Conservation (phyloP, 805 yeast genomes). For the Lachancea nothofagi region DNA sequence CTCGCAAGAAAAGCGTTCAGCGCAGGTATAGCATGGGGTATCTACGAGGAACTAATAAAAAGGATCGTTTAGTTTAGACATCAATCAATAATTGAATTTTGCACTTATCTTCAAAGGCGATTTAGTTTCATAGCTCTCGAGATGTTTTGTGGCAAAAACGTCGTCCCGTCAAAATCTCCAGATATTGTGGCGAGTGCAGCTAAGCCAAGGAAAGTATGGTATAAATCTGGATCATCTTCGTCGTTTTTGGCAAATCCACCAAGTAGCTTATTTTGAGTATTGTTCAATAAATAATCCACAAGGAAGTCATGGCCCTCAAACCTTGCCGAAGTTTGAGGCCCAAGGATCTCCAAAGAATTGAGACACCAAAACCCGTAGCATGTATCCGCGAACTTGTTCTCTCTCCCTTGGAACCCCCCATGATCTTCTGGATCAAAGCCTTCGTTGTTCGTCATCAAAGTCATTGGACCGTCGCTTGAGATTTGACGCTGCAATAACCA, state of each 20-base stretch:
- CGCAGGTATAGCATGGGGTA: conserved; percentile 96
- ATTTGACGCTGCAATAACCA: conserved; percentile 66
- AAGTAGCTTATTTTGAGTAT: conserved; percentile 53
- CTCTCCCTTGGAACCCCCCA: conserved; percentile 85
- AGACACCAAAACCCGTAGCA: conserved; percentile 85
- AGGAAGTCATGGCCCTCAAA: neutral
- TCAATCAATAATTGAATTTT: neutral
- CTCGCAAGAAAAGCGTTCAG: conserved; percentile 80
- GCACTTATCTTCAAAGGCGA: neutral
- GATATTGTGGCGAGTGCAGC: conserved; percentile 44
- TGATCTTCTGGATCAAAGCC: conserved; percentile 43
- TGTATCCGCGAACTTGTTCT: conserved; percentile 78
- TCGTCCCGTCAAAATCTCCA: conserved; percentile 25
- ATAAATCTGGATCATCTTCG: conserved; percentile 61
- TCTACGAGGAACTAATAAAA: conserved; percentile 81
- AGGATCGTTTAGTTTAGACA: conserved; percentile 18
- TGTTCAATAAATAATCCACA: conserved; percentile 40
- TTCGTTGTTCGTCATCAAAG: conserved; percentile 28
- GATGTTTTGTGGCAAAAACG: conserved; percentile 25
- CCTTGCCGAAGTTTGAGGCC: conserved; percentile 7
- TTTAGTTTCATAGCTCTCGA: neutral
- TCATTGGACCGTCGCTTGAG: conserved; percentile 20
- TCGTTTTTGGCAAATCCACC: conserved; percentile 80
- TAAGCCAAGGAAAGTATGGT: conserved; percentile 59
- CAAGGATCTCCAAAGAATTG: conserved; percentile 49